Base-by-base conservation (phyloP, 306 rosid species). In the Oemleria cerasiformis region DNA sequence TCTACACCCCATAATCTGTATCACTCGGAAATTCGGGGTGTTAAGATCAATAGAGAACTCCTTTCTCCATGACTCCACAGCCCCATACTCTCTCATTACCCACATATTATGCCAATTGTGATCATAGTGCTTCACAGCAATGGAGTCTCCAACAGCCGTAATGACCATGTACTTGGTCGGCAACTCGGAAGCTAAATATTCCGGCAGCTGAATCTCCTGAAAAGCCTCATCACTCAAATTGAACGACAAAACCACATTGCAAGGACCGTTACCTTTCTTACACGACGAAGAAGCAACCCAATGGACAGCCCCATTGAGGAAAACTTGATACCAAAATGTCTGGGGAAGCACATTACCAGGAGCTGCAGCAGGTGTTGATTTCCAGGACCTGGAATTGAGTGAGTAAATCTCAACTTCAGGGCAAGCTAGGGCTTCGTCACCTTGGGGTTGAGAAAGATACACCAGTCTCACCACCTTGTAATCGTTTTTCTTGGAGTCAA, bases 11-110 rank as follows among this genome's bases (percentile, higher is more conserved):
- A 75, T 34, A 13, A 75, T 39, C 54, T 6, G 42, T 13, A 20
- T 5, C 8, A 75, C 19, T 43, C 38, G 30, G 5, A 44, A 57
- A 17, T 43, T 59, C 0, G 57, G 67, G 13, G 30, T 10, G 13
- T 40, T 15, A 4, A 40, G 0, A 38, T 49, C 63, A 20, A 75
- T n/a, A 9, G 30, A 17, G 53, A 59, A 39, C 17, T 21, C 44
- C 69, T 68, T 75, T 45, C 21, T 60, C 79, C 79, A 75, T 47
- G 74, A 75, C 4, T 68, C 63, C 7, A 30, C 74, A 6, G 48
- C 62, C 7, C 74, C 48, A 75, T 68, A 68, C 55, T 68, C 55
- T 20, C 40, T 58, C 64, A 75, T 68, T 30, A 48, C 30, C 79
- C 79, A 68, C 5, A 75, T 4, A 0, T 12, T 17, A 20, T 11